A percentile compares a stretch with the other conserved stretches of the same genome.
Conservation (phyloP, 2,329 filamentous ascomycete genomes). For the Nigrospora oryzae region DNA sequence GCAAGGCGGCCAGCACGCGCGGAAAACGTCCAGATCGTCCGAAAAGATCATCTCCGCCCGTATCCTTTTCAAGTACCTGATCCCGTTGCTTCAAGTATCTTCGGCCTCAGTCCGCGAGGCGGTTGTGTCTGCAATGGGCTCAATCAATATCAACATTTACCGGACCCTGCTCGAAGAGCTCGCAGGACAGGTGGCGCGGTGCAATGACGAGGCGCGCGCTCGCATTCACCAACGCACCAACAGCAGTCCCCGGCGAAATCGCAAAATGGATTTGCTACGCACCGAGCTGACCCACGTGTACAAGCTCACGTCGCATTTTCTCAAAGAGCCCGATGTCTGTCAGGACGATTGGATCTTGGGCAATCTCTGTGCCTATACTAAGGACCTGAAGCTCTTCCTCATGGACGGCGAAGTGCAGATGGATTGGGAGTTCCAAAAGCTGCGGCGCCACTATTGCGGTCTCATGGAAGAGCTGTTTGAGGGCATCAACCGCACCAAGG, state of each 20-base stretch:
- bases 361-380: constrained; percentile 82
- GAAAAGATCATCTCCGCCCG: constrained; percentile 82
- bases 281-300: constrained; percentile 97
- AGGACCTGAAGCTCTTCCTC: constrained; percentile 86
- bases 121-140: constrained; percentile 84
- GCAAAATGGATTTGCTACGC: constrained; percentile 76
- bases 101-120: constrained; percentile 79
- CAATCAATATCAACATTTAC: constrained; percentile 92
- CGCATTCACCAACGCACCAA: constrained; percentile 80
- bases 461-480: constrained; percentile 90
- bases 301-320: constrained; percentile 83
- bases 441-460: constrained; percentile 89
- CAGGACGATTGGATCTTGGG: constrained; percentile 85
- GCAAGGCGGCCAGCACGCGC: constrained; percentile 61
- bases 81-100: constrained; percentile 74
- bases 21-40: constrained; percentile 69
- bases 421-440: constrained; percentile 87
- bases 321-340: constrained; percentile 70
- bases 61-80: constrained; percentile 83
- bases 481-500: constrained; percentile 75
- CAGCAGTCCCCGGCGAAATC: constrained; percentile 73
- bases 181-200: constrained; percentile 75
- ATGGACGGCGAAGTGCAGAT: constrained; percentile 93
- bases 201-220: constrained; percentile 80
- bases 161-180: constrained; percentile 83